Percentiles rank a stretch among this genome's conserved stretches.
Conservation (phyloP, 176 grass and related monocot species). For the Paspalum notatum region DNA sequence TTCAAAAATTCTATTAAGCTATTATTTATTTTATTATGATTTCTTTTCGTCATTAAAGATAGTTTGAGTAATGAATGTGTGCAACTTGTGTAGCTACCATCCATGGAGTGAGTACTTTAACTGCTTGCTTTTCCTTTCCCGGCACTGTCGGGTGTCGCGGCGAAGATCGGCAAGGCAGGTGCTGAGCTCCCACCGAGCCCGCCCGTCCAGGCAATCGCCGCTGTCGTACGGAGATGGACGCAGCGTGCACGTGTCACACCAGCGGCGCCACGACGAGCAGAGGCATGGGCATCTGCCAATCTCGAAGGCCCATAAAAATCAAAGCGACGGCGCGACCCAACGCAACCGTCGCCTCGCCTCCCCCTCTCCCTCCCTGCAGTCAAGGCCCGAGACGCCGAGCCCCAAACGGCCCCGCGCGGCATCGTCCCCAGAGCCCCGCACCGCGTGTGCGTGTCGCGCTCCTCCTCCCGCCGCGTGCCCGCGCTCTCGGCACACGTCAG, state of each 20-base stretch:
- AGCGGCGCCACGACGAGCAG: neutral
- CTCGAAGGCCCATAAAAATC: neutral
- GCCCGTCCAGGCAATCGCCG: neutral
- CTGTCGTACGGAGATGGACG: neutral
- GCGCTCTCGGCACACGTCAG: slow-evolving; percentile 18
- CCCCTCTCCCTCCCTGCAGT: neutral
- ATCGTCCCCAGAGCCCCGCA: too few relatives aligned
- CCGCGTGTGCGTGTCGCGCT: slow-evolving; percentile 12
- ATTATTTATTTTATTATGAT: too few relatives aligned
- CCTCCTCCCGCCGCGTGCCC: slow-evolving; percentile 32
- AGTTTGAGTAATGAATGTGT: too few relatives aligned
- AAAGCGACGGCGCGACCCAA: neutral
- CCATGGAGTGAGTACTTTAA: too few relatives aligned
- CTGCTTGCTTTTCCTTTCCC: too few relatives aligned
- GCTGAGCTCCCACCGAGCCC: too few relatives aligned
- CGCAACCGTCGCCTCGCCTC: neutral
- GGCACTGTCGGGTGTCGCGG: too few relatives aligned
- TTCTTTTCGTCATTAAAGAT: too few relatives aligned
- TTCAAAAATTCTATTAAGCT: too few relatives aligned
- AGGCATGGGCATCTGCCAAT: neutral
- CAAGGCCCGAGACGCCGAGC: neutral
- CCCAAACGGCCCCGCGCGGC: too few relatives aligned
- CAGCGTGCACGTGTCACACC: neutral
- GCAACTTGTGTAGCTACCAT: too few relatives aligned
- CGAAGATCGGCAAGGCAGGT: too few relatives aligned